phyloP scores from a whole-genome alignment of 1,284 basidiomycete genomes.

The Agaricales sp. region DNA sequence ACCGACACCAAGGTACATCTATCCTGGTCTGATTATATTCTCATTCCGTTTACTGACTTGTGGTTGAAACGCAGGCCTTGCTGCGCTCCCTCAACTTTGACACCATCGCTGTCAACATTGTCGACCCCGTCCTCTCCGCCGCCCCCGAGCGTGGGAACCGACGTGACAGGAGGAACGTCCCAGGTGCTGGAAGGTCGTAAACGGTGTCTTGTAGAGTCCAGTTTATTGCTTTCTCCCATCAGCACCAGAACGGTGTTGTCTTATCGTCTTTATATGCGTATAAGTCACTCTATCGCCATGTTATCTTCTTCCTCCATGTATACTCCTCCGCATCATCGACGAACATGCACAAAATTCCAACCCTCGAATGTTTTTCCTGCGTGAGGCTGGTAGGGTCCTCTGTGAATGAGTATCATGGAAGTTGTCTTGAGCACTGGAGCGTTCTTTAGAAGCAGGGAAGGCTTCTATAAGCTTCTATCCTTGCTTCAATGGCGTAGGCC shows the following conservation, averaged over 20 bases:
- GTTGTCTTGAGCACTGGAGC: too few relatives aligned
- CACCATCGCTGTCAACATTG: slow-evolving; percentile 66
- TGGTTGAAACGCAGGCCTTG: slow-evolving; percentile 60
- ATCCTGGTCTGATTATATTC: slow-evolving; percentile 18
- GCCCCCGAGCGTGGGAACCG: slow-evolving; percentile 66
- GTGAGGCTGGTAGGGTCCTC: too few relatives aligned
- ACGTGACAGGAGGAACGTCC: slow-evolving; percentile 73
- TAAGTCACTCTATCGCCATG: too few relatives aligned
- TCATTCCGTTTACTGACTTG: slow-evolving; percentile 2
- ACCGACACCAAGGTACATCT: slow-evolving; percentile 90
- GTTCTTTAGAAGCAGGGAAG: too few relatives aligned
- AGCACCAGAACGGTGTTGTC: background rate
- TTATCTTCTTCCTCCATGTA: background rate
- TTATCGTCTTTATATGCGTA: background rate
- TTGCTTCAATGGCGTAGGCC: too few relatives aligned
- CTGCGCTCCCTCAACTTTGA: slow-evolving; percentile 89
- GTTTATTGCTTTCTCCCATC: background rate
- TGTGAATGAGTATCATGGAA: too few relatives aligned
- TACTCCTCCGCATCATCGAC: background rate
- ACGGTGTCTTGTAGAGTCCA: background rate
- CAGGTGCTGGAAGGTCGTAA: slow-evolving; percentile 57
- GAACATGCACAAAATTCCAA: background rate
- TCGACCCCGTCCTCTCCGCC: slow-evolving; percentile 49
- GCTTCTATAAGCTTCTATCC: too few relatives aligned
- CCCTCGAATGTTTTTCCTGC: too few relatives aligned